These are phyloP conservation scores for Cercospora sp. DNA, from an alignment of 2,329 filamentous ascomycete species.

Conservation along the genomic window DNA sequence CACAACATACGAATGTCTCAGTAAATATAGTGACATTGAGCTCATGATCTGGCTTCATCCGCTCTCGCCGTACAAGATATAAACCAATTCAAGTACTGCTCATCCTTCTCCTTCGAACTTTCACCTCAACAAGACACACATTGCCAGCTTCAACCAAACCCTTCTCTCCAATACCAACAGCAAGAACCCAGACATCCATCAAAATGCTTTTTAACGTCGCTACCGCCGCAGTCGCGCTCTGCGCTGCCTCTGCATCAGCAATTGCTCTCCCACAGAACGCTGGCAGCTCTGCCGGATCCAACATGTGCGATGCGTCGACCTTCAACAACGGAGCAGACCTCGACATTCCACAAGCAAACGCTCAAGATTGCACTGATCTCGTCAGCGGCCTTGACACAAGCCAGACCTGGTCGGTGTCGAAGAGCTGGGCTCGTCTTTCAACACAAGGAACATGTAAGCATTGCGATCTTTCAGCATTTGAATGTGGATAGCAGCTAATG, in stretches of 20 bases:
- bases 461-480: background rate
- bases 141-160: background rate
- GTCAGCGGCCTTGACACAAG: background rate
- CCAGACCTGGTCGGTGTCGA: background rate
- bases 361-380: background rate
- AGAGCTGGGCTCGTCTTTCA: constrained; percentile 13
- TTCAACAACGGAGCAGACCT: constrained; percentile 12
- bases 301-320: constrained; percentile 16
- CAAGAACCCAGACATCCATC: background rate
- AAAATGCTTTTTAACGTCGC: constrained; percentile 14
- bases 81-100: background rate
- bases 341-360: constrained; percentile 2
- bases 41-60: background rate
- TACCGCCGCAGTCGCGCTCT: background rate
- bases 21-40: background rate
- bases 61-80: background rate
- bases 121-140: background rate
- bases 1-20: background rate
- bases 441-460: constrained; percentile 11
- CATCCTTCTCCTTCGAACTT: background rate
- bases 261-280: constrained; percentile 5
- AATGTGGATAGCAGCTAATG: background rate
- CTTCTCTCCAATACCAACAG: background rate
- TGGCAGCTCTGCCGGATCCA: constrained; percentile 11
- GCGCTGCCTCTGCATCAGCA: constrained; percentile 1